These are phyloP conservation scores for Solanum commersonii DNA, from an alignment of 257 asterid genomes.

Conservation along the genomic window DNA sequence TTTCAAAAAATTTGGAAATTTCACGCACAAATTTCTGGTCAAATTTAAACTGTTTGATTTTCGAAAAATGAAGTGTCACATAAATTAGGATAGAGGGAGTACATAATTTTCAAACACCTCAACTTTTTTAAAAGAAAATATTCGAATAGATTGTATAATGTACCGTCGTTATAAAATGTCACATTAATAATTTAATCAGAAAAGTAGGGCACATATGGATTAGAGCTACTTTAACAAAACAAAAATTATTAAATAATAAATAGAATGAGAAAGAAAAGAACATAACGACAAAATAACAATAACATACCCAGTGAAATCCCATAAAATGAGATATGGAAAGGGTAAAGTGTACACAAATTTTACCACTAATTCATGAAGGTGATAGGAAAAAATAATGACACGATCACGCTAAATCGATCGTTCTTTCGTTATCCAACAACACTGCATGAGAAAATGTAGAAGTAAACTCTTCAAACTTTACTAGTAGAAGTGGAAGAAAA, in stretches of 20 bases:
- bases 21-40: no score
- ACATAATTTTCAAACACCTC: neutral
- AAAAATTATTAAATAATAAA: neutral
- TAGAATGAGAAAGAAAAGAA: neutral
- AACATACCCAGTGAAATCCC: accelerated
- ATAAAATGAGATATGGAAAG: no score
- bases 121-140: no score
- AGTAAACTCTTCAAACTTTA: neutral
- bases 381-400: neutral
- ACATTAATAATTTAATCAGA: neutral
- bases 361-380: no score
- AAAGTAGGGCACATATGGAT: neutral
- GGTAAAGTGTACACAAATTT: accelerated
- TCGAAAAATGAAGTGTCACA: no score
- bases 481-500: conserved; percentile 16
- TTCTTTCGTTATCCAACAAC: neutral
- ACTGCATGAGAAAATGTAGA: neutral
- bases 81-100: no score
- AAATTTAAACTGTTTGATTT: no score
- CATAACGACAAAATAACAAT: neutral
- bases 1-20: no score
- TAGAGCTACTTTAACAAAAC: neutral
- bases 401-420: neutral
- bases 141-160: neutral
- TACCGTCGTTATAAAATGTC: accelerated